Evolutionary conservation across 345 rosid species (phyloP), one percentile per base, ranked within the genome.

Genomic region (Pistacia atlantica): DNA sequence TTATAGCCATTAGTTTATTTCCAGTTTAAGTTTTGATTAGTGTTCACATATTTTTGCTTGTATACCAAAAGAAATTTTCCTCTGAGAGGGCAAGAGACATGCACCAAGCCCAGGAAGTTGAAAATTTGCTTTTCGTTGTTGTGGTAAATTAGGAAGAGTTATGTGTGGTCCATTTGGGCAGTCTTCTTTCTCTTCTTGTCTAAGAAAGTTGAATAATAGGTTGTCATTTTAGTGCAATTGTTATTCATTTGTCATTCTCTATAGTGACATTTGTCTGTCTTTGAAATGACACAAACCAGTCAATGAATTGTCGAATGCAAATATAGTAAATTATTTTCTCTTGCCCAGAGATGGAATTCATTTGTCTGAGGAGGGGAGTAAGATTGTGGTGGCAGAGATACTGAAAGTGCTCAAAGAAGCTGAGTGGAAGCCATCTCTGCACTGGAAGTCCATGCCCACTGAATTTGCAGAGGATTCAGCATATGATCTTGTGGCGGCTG

Each of bases 381-480:
- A 91, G 82, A 84, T 90, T 49, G 97, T 97, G 4, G 97, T 82
- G 49, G 90, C 77, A 28, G 99, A 91, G 91, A 87, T 94, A 71
- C 80, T 97, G 45, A 91, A 93, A 81, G 92, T 87, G 80, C 66
- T 94, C 42, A 97, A 83, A 76, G 90, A 88, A 82, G 91, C 96
- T 0, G 93, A 97, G 20, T 97, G 99, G 99, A 71, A 62, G 78
- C 98, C 98, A 9, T 90, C 94, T 72, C 91, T 97, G 8, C 89
- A 92, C 83, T 94, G 99, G 98, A 94, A 92, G 81, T 84, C 94
- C 16, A 87, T 94, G 92, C 91, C 95, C 6, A 87, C 97, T 0
- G 98, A 97, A 84, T 97, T 94, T 75, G 18, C 96, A 0, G 97
- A 97, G 69, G 85, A 94, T 74, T 97, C 97, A 0, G 83, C 93